Percentiles rank a stretch among this genome's conserved stretches.
Conservation (phyloP, 2,329 filamentous ascomycete species). For the Diaporthe citrichinensis region DNA sequence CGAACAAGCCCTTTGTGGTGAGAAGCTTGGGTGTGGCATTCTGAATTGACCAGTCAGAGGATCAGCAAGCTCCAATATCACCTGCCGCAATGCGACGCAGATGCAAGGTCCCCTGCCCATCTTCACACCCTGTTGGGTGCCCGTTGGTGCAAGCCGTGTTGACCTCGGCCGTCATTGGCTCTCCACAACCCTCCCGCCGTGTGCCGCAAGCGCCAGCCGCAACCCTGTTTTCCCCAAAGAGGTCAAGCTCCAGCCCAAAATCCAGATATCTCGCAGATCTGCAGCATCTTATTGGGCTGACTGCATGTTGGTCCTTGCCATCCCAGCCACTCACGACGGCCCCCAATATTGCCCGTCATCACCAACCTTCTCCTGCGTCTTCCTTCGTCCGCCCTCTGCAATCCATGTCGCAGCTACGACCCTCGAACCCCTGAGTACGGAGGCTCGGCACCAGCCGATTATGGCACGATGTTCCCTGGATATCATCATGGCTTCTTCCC, state of each 20-base stretch:
- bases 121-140: constrained; percentile 41
- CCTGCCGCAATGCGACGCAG: constrained; percentile 34
- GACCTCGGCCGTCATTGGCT: constrained; percentile 32
- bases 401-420: background rate
- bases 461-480: constrained; percentile 15
- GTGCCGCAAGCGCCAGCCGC: constrained; percentile 38
- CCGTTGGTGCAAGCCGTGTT: background rate
- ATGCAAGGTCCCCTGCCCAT: constrained; percentile 45
- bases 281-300: constrained; percentile 25
- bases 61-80: constrained; percentile 35
- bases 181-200: constrained; percentile 27
- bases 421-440: background rate
- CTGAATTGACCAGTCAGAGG: constrained; percentile 42
- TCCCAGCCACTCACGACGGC: constrained; percentile 16
- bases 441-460: constrained; percentile 5
- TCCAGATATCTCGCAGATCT: constrained; percentile 23
- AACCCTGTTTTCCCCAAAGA: constrained; percentile 34
- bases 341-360: background rate
- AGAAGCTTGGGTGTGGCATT: background rate
- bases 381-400: background rate
- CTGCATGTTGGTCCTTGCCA: constrained; percentile 4
- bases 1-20: constrained; percentile 15
- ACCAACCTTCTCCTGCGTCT: background rate
- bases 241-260: constrained; percentile 3
- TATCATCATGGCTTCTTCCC: background rate